These are phyloP conservation scores for Cladosporium sphaerospermum DNA, from an alignment of 2,329 filamentous ascomycete species.

Conservation along the genomic window DNA sequence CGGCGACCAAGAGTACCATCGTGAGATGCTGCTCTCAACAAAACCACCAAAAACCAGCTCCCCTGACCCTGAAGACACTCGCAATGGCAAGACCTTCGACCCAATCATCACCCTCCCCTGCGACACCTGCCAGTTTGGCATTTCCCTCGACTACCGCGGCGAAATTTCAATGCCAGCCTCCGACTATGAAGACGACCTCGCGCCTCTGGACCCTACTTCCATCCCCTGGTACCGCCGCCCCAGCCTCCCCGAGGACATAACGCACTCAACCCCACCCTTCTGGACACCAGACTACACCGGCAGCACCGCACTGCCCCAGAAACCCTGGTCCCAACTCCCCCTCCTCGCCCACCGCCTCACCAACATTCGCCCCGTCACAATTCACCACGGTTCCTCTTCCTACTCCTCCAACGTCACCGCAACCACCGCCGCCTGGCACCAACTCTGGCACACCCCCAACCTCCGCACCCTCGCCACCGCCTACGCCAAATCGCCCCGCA, in stretches of 20 bases:
- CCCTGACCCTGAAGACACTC: background rate
- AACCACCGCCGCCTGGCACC: conserved; percentile 13
- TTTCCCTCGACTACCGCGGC: conserved; percentile 25
- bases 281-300: conserved; percentile 19
- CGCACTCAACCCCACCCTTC: conserved; percentile 19
- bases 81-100: background rate
- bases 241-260: conserved; percentile 19
- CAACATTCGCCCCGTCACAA: conserved; percentile 19
- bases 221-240: conserved; percentile 11
- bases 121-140: conserved; percentile 30
- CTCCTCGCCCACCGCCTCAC: conserved; percentile 22
- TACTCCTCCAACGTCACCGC: conserved; percentile 6
- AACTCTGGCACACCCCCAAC: conserved; percentile 11
- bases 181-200: conserved; percentile 22
- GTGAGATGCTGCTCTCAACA: conserved; percentile 14
- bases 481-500: background rate
- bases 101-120: background rate
- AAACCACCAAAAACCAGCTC: background rate
- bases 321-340: conserved; percentile 17
- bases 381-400: conserved; percentile 19
- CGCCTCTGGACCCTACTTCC: conserved; percentile 16
- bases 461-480: background rate
- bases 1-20: conserved; percentile 27
- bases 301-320: conserved; percentile 15
- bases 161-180: conserved; percentile 21